A percentile compares a stretch with the other conserved stretches of the same genome.
phyloP scores from a whole-genome alignment of 73 alveolate genomes.

The Tetrahymena borealis region DNA sequence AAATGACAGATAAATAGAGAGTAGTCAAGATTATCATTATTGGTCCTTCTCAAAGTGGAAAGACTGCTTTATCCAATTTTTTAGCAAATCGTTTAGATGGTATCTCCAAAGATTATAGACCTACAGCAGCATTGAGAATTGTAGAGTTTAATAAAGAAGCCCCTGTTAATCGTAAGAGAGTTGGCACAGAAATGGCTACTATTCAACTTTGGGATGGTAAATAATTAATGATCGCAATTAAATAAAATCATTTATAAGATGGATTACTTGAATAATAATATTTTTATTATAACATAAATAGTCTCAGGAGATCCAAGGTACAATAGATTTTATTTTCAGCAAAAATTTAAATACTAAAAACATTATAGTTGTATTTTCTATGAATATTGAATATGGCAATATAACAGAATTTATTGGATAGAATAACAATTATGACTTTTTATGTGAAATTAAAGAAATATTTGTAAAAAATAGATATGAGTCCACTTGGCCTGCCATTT shows the following conservation, averaged over 20 bases:
- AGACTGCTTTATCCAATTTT: constrained; percentile 58
- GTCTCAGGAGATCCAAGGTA: constrained; percentile 34
- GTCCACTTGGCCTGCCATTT: constrained; percentile 71
- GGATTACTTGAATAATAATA: neutral
- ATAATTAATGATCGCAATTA: too few relatives aligned
- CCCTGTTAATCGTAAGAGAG: constrained; percentile 61
- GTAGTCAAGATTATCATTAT: constrained; percentile 52
- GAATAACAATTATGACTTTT: too few relatives aligned
- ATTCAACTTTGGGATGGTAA: constrained; percentile 68
- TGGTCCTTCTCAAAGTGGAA: constrained; percentile 71
- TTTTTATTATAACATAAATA: neutral
- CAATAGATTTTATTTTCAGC: neutral
- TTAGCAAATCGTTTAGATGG: constrained; percentile 71
- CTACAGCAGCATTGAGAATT: constrained; percentile 58
- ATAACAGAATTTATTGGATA: too few relatives aligned
- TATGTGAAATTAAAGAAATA: neutral
- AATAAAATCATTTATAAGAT: neutral
- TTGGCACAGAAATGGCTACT: constrained; percentile 56
- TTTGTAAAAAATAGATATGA: constrained; percentile 43
- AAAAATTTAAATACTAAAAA: neutral
- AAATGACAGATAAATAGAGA: constrained; percentile 4
- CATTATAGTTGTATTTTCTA: neutral
- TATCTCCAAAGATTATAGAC: constrained; percentile 53
- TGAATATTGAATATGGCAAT: neutral
- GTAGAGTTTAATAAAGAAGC: constrained; percentile 75